Evolutionary conservation across 345 rosid genomes (phyloP).

Genomic region (Brassica carinata): DNA sequence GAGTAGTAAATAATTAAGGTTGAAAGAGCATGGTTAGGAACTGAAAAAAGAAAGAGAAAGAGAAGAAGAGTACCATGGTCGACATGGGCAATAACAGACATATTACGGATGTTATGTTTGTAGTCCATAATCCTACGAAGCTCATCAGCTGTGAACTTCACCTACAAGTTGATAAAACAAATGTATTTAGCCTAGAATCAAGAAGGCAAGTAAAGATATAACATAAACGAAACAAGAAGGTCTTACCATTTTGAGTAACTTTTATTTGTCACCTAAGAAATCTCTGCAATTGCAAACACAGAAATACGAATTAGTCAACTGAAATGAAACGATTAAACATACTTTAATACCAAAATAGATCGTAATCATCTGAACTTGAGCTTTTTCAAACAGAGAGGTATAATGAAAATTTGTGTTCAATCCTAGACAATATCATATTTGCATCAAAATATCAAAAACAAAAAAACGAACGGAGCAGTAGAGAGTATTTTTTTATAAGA

Average conservation of each 20-base stretch:
- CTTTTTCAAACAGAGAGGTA: not conserved
- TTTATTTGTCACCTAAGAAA: conserved; percentile 24
- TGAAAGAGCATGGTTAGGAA: no score
- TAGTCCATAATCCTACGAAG: conserved; percentile 43
- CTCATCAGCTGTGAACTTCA: conserved; percentile 44
- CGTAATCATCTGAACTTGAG: not conserved
- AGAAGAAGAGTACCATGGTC: not conserved
- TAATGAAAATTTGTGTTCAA: not conserved
- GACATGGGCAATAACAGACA: conserved; percentile 41
- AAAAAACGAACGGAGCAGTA: no score
- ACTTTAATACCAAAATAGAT: not conserved
- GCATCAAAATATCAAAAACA: no score
- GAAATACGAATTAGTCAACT: not conserved
- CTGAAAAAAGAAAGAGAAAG: no score
- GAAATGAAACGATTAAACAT: not conserved
- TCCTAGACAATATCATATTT: not conserved
- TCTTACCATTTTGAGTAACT: conserved; percentile 30
- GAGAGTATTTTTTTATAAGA: no score
- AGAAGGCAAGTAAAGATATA: not conserved
- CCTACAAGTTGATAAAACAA: conserved; percentile 14
- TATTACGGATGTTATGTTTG: conserved; percentile 42
- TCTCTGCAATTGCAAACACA: conserved; percentile 28
- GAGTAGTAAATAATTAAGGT: no score
- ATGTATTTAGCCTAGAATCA: not conserved
- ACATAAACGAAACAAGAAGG: not conserved